Evolutionary conservation across 306 rosid species (phyloP).

Genomic region (Alnus glutinosa): DNA sequence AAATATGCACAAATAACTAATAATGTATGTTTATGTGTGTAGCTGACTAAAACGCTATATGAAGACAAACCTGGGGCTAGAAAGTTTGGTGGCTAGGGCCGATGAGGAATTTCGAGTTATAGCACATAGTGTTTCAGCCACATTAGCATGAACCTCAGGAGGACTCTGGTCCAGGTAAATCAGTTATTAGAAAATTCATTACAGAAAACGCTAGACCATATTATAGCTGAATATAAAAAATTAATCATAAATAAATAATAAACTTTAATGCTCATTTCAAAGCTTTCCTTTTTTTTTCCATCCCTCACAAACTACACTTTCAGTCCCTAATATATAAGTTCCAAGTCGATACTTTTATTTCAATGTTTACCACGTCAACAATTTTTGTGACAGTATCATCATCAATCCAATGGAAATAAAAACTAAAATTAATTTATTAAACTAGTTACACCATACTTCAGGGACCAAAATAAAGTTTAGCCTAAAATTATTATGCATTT

Average conservation of each 20-base stretch:
- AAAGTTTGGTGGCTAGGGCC: slow-evolving; percentile 82
- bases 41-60: slow-evolving; percentile 16
- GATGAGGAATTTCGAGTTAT: slow-evolving; percentile 87
- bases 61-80: slow-evolving; percentile 82
- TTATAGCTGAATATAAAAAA: background rate
- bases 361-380: background rate
- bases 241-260: background rate
- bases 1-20: background rate
- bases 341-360: background rate
- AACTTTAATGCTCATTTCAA: background rate
- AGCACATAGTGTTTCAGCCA: slow-evolving; percentile 88
- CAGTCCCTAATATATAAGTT: background rate
- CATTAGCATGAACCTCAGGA: slow-evolving; percentile 96
- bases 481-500: background rate
- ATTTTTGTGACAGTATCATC: background rate
- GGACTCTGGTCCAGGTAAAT: slow-evolving; percentile 59
- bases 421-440: background rate
- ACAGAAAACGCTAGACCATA: background rate
- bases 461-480: background rate
- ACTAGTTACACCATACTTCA: no score
- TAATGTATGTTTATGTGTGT: background rate
- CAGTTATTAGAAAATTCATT: slow-evolving; percentile 30
- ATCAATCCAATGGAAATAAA: background rate
- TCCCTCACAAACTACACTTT: background rate
- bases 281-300: background rate